Conservation (phyloP, 805 yeast genomes). For the Cyberlindnera subsufficiens region DNA sequence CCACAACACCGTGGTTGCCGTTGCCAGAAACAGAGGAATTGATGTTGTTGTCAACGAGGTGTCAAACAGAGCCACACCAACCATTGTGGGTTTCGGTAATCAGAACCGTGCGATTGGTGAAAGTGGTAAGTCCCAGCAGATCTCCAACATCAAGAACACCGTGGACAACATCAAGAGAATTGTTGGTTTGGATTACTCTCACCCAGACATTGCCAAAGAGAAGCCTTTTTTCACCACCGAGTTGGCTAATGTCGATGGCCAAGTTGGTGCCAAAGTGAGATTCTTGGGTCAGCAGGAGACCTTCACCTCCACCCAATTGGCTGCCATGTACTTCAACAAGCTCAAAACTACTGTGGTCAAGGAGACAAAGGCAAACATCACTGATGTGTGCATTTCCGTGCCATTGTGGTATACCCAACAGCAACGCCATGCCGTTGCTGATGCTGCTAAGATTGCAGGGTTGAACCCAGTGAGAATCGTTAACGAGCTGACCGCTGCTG, state of each 20-base stretch:
- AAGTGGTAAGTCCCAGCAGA: constrained; percentile 92
- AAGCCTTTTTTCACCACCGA: constrained; percentile 66
- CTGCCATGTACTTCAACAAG: constrained; percentile 93
- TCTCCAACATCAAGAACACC: constrained; percentile 93
- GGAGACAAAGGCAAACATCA: constrained; percentile 73
- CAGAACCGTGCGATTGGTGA: constrained; percentile 94
- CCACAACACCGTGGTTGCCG: constrained; percentile 86
- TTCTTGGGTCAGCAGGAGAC: constrained; percentile 71
- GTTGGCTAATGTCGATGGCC: constrained; percentile 68
- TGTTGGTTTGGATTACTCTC: constrained; percentile 67
- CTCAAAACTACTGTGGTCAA: constrained; percentile 71
- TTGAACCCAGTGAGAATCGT: constrained; percentile 97
- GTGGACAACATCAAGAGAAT: constrained; percentile 92
- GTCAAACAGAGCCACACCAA: constrained; percentile 94
- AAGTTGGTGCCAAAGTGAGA: constrained; percentile 80
- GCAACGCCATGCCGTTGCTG: constrained; percentile 94
- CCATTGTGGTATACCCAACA: constrained; percentile 97
- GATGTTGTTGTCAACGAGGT: constrained; percentile 98
- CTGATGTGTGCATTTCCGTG: constrained; percentile 89
- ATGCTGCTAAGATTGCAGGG: constrained; percentile 94
- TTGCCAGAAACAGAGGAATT: constrained; percentile 97
- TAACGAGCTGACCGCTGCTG: constrained; percentile 97
- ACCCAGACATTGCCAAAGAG: constrained; percentile 77
- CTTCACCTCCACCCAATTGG: constrained; percentile 84
- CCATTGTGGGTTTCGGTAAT: constrained; percentile 83